Evolutionary conservation across 305 asterid species (phyloP).

Genomic region (Solanum hybrid): DNA sequence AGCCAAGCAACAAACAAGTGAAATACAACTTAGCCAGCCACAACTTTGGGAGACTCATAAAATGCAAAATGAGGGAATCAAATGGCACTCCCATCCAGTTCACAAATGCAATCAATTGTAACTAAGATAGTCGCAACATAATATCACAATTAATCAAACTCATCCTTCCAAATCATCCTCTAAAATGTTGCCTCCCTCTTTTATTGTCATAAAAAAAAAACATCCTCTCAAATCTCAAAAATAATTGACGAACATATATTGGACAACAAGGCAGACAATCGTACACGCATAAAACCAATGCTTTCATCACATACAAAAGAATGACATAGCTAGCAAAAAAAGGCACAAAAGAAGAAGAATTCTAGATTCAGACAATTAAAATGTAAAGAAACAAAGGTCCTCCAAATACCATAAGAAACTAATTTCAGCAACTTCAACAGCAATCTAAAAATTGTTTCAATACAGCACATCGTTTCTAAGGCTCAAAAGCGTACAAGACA

Average conservation of each 20-base stretch:
- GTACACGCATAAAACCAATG: not conserved
- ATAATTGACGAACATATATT: not conserved
- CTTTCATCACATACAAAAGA: not conserved
- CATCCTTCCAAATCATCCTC: not conserved
- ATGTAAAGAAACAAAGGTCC: not conserved
- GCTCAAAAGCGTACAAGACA: not conserved
- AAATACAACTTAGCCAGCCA: not conserved
- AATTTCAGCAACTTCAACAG: not conserved
- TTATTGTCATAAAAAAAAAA: not conserved
- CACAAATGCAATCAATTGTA: not conserved
- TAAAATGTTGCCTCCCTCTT: not conserved
- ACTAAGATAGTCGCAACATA: not conserved
- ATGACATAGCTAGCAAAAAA: not conserved
- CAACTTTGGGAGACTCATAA: not conserved
- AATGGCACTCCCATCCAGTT: not conserved
- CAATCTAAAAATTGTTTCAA: not conserved
- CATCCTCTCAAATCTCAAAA: not conserved
- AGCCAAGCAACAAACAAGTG: not conserved
- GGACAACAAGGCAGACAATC: not conserved
- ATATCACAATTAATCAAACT: not conserved
- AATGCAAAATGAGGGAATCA: not conserved
- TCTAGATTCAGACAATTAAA: not conserved
- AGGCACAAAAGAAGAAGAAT: not conserved
- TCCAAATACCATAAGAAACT: constrained; percentile 2
- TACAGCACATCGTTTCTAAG: not conserved